Conservation (phyloP, 768 basidiomycete genomes). For the Porpolomopsis calyptriformis region DNA sequence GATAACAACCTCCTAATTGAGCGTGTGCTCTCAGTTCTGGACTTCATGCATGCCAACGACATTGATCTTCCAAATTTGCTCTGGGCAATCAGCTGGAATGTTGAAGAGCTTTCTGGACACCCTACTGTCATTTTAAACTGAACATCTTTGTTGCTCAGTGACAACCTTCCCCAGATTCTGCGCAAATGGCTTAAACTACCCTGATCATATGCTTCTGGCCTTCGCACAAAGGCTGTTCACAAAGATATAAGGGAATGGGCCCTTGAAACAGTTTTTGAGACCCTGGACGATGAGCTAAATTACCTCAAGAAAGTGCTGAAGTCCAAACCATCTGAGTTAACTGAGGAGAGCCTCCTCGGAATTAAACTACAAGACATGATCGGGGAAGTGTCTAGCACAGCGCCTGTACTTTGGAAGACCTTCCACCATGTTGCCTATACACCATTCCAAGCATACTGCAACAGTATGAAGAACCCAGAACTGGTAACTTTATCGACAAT, state of each 20-base stretch:
- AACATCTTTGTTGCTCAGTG: neutral
- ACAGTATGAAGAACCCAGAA: neutral
- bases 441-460: neutral
- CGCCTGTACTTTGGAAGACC: neutral
- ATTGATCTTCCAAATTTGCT: neutral
- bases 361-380: neutral
- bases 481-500: conserved; percentile 31
- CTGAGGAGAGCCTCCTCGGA: neutral
- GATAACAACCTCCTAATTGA: neutral
- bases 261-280: neutral
- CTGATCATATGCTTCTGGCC: neutral
- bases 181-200: neutral
- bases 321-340: neutral
- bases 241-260: neutral
- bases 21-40: neutral
- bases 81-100: conserved; percentile 3
- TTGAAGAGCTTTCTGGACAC: neutral
- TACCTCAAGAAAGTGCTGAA: neutral
- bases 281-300: neutral
- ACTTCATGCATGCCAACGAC: neutral
- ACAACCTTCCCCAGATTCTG: neutral
- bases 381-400: neutral
- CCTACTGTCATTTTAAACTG: neutral
- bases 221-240: neutral
- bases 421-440: neutral